phyloP scores from a whole-genome alignment of 2,329 filamentous ascomycete species.

The Sarocladium oryzae region DNA sequence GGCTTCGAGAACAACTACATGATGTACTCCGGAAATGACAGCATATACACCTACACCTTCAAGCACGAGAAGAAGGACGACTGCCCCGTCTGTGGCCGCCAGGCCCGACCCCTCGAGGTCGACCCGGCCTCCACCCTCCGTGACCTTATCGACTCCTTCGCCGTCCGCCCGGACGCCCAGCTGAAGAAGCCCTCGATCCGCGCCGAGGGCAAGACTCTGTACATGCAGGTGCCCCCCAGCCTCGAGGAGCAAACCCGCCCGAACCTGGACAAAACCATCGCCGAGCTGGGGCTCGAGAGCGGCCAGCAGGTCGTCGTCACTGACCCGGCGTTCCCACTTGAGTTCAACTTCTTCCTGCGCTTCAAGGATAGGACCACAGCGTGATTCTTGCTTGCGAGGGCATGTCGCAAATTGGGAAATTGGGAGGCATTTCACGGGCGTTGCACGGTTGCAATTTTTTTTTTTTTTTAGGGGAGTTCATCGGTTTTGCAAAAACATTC shows the following conservation, averaged over 20 bases:
- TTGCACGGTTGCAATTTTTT: no score
- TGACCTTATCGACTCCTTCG: conserved; percentile 79
- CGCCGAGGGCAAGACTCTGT: conserved; percentile 73
- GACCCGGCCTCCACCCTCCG: conserved; percentile 67
- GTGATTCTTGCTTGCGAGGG: not conserved
- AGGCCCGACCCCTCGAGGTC: conserved; percentile 68
- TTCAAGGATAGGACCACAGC: conserved; percentile 29
- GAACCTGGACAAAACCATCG: conserved; percentile 73
- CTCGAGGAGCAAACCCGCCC: conserved; percentile 78
- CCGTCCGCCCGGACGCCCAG: conserved; percentile 79
- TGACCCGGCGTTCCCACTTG: conserved; percentile 78
- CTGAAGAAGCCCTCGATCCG: conserved; percentile 89
- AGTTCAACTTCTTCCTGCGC: conserved; percentile 51
- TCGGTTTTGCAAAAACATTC: no score
- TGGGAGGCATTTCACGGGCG: not conserved
- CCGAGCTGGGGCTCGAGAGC: conserved; percentile 63
- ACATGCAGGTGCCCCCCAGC: conserved; percentile 77
- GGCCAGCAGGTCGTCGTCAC: conserved; percentile 89
- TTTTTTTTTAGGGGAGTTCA: no score
- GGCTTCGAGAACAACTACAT: conserved; percentile 85
- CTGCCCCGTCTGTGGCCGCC: conserved; percentile 86
- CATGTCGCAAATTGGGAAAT: not conserved
- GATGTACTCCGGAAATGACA: conserved; percentile 97
- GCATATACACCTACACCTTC: conserved; percentile 96
- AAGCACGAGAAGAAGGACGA: conserved; percentile 90